Percentiles rank a stretch among this genome's conserved stretches.
phyloP scores from a whole-genome alignment of 176 grass and related monocot genomes.

The Olyra latifolia region DNA sequence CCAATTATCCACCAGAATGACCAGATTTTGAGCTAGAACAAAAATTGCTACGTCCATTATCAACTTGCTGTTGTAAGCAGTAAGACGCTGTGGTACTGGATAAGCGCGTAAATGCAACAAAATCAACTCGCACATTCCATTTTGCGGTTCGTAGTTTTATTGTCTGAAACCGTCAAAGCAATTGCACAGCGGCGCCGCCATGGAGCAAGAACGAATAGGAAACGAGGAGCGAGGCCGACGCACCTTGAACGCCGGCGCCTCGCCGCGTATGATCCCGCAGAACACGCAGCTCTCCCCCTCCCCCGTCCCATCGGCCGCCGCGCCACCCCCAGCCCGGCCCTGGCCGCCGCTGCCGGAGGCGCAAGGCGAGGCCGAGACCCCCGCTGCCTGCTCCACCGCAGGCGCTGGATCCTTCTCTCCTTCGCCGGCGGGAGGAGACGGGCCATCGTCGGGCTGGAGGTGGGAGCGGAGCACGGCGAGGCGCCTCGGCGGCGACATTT shows the following conservation, averaged over 20 bases:
- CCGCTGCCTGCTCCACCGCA: neutral
- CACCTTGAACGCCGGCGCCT: conserved; percentile 43
- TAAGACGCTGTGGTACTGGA: neutral
- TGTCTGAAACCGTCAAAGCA: neutral
- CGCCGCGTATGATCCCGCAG: conserved; percentile 37
- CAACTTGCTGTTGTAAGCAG: neutral
- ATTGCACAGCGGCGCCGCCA: neutral
- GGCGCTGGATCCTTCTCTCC: neutral
- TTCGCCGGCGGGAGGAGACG: neutral
- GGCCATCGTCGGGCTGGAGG: conserved; percentile 3
- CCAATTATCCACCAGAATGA: neutral
- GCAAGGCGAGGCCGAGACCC: conserved; percentile 25
- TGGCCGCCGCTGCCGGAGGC: neutral
- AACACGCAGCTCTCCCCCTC: conserved; percentile 28
- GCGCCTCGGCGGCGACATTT: conserved; percentile 37
- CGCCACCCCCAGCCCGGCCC: neutral
- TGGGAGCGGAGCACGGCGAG: conserved; percentile 48
- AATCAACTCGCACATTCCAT: too few species aligned
- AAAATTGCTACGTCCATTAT: neutral
- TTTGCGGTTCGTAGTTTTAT: too few species aligned
- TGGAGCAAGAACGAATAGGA: neutral
- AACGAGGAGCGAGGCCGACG: neutral
- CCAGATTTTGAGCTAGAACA: neutral
- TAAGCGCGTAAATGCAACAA: too few species aligned
- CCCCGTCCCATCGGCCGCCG: neutral